Evolutionary conservation across 2,329 filamentous ascomycete genomes (phyloP), one percentile per base, ranked within the genome.

Genomic region (Seiridium cupressi): DNA sequence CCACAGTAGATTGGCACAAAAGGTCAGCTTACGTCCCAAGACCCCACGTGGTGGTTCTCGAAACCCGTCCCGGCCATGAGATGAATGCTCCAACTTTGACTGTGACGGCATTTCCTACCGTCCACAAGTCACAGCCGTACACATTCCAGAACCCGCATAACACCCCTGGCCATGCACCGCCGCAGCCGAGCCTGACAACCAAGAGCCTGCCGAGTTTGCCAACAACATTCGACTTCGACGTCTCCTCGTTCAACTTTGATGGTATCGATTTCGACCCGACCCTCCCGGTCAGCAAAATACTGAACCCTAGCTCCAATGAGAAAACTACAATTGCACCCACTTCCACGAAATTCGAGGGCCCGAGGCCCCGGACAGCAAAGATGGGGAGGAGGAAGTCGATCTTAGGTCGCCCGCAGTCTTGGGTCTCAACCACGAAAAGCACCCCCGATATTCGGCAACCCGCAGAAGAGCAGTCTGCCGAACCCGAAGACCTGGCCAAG

Each of bases 171-270:
- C 53, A 60, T 60, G 35, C 64, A 61, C 55, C 44, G 62, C 57
- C 59, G 64, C 60, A 59, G 49, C 44, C 49, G 36, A 49, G 32
- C 47, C 44, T 49, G 26, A 26, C 57, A 40, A 32, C 58, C 34
- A 35, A 57, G 66, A 68, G 40, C 65, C 66, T 59, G 69, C 65
- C 65, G 62, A 69, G 63, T 76, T 72, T 63, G 60, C 65, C 76
- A 18, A 74, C 75, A 46, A 72, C 66, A 58, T 68, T 78, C 11
- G 69, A 73, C 60, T 84, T 84, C 69, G 81, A 84, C 60, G 72
- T 86, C 40, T 79, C 82, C 44, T 79, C 80, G 0, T 81, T 86
- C 70, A 79, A 84, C 63, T 76, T 81, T 65, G 77, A 77, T 53
- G 57, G 42, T 36, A 11, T 78, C 64, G 74, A 81, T 47, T 75